Evolutionary conservation across 192 early-diverging fungal genomes (phyloP).

Genomic region (Coemansia sp.): DNA sequence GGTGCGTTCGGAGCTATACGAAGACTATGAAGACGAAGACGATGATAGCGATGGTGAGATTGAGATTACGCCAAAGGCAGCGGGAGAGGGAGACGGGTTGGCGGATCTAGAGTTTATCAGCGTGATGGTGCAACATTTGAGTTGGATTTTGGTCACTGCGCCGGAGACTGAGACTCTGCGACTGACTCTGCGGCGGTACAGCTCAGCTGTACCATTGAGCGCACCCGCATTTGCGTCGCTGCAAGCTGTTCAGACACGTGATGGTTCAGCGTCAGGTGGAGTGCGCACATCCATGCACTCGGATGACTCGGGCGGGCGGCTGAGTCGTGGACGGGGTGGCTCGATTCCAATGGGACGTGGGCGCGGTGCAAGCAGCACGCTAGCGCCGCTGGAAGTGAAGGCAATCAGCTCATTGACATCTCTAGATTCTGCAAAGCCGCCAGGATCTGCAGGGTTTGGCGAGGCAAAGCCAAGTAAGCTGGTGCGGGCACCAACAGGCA

Average conservation of each 20-base stretch:
- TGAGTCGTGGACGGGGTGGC: not conserved
- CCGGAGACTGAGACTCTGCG: constrained; percentile 86
- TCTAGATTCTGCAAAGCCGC: not conserved
- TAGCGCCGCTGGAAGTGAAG: not conserved
- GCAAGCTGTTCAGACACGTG: constrained; percentile 7
- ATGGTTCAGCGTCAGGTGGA: not conserved
- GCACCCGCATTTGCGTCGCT: constrained; percentile 12
- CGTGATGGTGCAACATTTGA: constrained; percentile 97
- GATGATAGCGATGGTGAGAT: not conserved
- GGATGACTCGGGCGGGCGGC: constrained; percentile 1
- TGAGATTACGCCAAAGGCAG: not conserved
- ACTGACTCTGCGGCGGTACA: constrained; percentile 78
- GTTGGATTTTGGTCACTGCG: constrained; percentile 93
- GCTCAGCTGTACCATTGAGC: constrained; percentile 45
- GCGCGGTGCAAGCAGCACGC: constrained; percentile 2
- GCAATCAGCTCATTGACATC: not conserved
- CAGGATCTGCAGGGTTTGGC: not conserved
- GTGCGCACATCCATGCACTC: constrained; percentile 7
- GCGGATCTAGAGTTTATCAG: constrained; percentile 80
- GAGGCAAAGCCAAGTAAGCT: constrained; percentile 9
- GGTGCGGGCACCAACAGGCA: constrained; percentile 6
- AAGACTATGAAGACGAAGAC: constrained; percentile 1
- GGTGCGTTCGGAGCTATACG: not conserved
- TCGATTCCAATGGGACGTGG: not conserved
- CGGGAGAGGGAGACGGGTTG: not conserved